Conservation (phyloP, 1,284 basidiomycete genomes). For the Ceratobasidium sp. region DNA sequence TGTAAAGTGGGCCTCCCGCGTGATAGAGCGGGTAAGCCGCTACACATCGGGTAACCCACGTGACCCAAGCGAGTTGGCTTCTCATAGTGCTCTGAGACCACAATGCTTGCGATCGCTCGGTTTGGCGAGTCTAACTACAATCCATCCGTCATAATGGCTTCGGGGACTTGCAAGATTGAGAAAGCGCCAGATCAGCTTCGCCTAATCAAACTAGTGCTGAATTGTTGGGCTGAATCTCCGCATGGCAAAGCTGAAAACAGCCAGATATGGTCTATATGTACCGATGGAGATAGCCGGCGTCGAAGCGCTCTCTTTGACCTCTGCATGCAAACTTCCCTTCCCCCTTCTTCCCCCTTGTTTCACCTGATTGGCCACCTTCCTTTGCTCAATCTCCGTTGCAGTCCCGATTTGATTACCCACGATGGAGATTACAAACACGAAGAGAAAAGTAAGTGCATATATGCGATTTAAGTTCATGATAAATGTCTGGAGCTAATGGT, state of each 20-base stretch:
- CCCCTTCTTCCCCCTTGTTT: background rate
- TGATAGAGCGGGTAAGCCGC: too few relatives aligned
- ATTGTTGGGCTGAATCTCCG: background rate
- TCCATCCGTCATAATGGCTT: too few relatives aligned
- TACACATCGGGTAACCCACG: too few relatives aligned
- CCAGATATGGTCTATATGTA: background rate
- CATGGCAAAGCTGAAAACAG: background rate
- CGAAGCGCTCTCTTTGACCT: background rate
- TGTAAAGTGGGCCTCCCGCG: too few relatives aligned
- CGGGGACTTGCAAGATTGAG: constrained; percentile 16
- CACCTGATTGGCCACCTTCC: background rate
- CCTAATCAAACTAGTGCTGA: background rate
- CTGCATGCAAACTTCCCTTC: background rate
- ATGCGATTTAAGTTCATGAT: background rate
- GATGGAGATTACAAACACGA: constrained; percentile 27
- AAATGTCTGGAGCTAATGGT: background rate
- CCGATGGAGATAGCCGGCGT: constrained; percentile 4
- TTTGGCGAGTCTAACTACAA: too few relatives aligned
- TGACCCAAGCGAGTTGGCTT: too few relatives aligned
- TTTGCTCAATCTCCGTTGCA: constrained; percentile 4
- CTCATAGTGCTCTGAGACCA: too few relatives aligned
- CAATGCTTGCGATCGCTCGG: too few relatives aligned
- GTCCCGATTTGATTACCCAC: background rate
- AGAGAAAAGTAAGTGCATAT: constrained; percentile 1
- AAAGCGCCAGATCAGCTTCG: background rate